Base-by-base conservation (phyloP, 2,329 filamentous ascomycete species). In the Aaosphaeria arxii region DNA sequence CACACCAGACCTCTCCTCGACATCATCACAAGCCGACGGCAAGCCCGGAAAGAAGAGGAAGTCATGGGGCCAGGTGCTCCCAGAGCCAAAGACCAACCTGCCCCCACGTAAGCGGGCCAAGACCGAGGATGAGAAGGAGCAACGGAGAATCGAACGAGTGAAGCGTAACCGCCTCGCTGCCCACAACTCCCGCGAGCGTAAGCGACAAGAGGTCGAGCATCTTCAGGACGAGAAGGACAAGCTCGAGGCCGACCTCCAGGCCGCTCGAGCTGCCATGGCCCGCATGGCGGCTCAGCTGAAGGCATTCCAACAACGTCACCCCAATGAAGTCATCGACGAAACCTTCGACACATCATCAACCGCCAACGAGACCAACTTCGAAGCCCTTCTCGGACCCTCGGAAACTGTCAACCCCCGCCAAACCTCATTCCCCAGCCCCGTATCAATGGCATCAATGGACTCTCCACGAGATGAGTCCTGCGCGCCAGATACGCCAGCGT, bases 51-150 rank as follows among this genome's bases (percentile, higher is more conserved):
- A 96, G 83, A 96, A 96, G 83, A 82, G 94, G 64, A 99, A 97
- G 77, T 97, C 94, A 43, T 99, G 94, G 94, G 94, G 94, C 43
- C 94, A 99, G 73, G 89, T 95, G 70, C 84, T 97, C 38, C 94
- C 94, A 13, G 89, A 95, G 67, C 94, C 94, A 40, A 97, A 96
- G 81, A 97, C 94, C 31, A 95, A 92, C 66, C 84, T 97, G 6
- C 92, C 92, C 52, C 92, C 92, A 36, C 86, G 91, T 58, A 99
- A 99, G 83, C 90, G 94, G 53, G 94, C 94, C 61, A 99, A 97
- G 82, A 99, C 94, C 3, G 92, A 95, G 63, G 94, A 96, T 65
- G 94, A 99, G 74, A 99, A 99, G 76, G 94, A 97, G 74, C 94
- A 99, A 73, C 88, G 94, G 40, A 88, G 94, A 53, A 95, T 97